These are phyloP conservation scores for Ustilago loliicola DNA, from an alignment of 1,284 basidiomycete species.

Conservation along the genomic window DNA sequence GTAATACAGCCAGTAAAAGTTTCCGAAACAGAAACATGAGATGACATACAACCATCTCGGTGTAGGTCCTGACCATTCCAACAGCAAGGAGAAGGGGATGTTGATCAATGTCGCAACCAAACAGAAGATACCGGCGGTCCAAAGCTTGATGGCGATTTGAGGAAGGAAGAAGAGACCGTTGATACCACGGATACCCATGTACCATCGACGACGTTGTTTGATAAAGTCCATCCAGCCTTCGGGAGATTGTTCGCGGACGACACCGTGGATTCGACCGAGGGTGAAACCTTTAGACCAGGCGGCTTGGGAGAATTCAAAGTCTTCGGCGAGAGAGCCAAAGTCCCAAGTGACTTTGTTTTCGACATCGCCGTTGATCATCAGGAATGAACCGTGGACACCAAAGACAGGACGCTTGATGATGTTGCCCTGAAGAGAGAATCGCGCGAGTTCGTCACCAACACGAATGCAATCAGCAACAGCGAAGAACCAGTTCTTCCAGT, in stretches of 20 bases:
- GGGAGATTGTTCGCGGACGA: slow-evolving; percentile 71
- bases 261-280: slow-evolving; percentile 71
- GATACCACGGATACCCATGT: slow-evolving; percentile 71
- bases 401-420: slow-evolving; percentile 72
- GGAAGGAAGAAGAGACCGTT: slow-evolving; percentile 71
- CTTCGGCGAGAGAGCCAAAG: slow-evolving; percentile 69
- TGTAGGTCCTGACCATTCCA: slow-evolving; percentile 52
- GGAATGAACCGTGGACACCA: slow-evolving; percentile 72
- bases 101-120: slow-evolving; percentile 72
- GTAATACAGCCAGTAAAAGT: slow-evolving; percentile 70
- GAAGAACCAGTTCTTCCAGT: slow-evolving; percentile 72
- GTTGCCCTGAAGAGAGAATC: slow-evolving; percentile 72
- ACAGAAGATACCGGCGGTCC: slow-evolving; percentile 72
- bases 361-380: slow-evolving; percentile 72
- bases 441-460: slow-evolving; percentile 72
- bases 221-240: slow-evolving; percentile 71
- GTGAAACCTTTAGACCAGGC: slow-evolving; percentile 72
- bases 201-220: slow-evolving; percentile 72
- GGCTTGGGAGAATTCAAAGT: slow-evolving; percentile 72
- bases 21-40: slow-evolving; percentile 71
- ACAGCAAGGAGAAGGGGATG: slow-evolving; percentile 68
- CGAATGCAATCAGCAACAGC: slow-evolving; percentile 72
- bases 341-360: slow-evolving; percentile 72
- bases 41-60: slow-evolving; percentile 71
- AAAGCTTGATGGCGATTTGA: slow-evolving; percentile 72